phyloP scores from a whole-genome alignment of 371 early-diverging fungal species.

The Mortierella sp. region DNA sequence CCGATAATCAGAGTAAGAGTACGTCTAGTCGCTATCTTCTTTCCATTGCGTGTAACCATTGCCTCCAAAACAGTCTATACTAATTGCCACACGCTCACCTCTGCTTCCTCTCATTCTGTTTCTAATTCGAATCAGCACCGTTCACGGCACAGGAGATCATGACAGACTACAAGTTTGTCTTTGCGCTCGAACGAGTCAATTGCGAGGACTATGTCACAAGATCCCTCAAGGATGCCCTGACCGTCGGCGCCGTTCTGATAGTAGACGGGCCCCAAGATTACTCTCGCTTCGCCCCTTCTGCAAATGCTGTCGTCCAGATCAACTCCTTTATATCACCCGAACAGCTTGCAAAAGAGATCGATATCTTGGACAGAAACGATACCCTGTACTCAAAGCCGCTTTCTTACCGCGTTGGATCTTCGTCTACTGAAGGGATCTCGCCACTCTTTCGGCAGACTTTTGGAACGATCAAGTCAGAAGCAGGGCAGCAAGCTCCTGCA shows the following conservation, averaged over 20 bases:
- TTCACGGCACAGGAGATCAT: slow-evolving; percentile 18
- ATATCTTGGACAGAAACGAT: slow-evolving; percentile 24
- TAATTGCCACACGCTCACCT: background rate
- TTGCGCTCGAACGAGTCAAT: slow-evolving; percentile 26
- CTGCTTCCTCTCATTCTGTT: background rate
- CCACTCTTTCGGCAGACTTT: slow-evolving; percentile 18
- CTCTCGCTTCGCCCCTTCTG: slow-evolving; percentile 22
- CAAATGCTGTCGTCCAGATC: slow-evolving; percentile 15
- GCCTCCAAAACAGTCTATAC: no score
- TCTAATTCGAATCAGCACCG: background rate
- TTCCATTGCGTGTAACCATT: background rate
- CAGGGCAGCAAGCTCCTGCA: background rate
- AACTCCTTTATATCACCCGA: slow-evolving; percentile 16
- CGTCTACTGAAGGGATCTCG: background rate
- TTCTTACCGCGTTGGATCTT: background rate
- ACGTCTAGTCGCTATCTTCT: slow-evolving; percentile 17
- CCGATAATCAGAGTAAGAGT: slow-evolving; percentile 45
- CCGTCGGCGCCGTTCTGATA: slow-evolving; percentile 20
- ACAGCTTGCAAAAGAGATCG: slow-evolving; percentile 21
- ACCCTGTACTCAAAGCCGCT: slow-evolving; percentile 12
- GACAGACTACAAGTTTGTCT: slow-evolving; percentile 32
- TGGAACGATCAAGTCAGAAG: background rate
- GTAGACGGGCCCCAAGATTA: slow-evolving; percentile 36
- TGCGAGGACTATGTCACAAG: slow-evolving; percentile 30
- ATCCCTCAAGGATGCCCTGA: slow-evolving; percentile 22